Percentiles rank a stretch among this genome's conserved stretches.
phyloP scores from a whole-genome alignment of 2,329 filamentous ascomycete species.

The Arthrobotrys iridis region DNA sequence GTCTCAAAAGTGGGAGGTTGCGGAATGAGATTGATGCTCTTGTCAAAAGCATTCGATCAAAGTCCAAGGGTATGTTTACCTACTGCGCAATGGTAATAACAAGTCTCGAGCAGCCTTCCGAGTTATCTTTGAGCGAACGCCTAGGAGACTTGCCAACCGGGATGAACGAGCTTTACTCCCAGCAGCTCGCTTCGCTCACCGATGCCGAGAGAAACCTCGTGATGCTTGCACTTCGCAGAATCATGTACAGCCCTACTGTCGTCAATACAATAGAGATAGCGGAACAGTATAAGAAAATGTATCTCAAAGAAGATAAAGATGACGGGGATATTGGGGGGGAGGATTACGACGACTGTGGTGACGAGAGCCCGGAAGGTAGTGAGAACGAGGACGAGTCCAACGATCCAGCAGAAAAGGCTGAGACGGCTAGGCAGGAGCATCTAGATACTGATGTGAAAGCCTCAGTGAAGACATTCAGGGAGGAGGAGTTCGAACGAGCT shows the following conservation, averaged over 20 bases:
- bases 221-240: constrained; percentile 15
- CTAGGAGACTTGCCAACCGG: constrained; percentile 3
- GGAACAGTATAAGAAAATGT: constrained; percentile 28
- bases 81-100: constrained; percentile 39
- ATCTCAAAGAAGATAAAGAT: neutral
- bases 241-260: constrained; percentile 5
- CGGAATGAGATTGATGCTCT: constrained; percentile 9
- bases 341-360: neutral
- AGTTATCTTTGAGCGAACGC: constrained; percentile 17
- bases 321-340: neutral
- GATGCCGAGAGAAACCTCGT: constrained; percentile 25
- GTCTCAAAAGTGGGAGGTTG: neutral
- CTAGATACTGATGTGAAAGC: too few relatives aligned
- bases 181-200: constrained; percentile 28
- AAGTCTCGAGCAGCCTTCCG: constrained; percentile 23
- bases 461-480: neutral
- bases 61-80: constrained; percentile 30
- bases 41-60: constrained; percentile 14
- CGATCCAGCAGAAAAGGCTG: neutral
- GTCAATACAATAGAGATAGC: constrained; percentile 22
- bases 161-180: constrained; percentile 30
- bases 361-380: neutral
- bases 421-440: too few relatives aligned
- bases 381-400: neutral
- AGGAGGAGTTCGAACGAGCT: neutral